These are phyloP conservation scores for Bombardia bombarda DNA, from an alignment of 495 filamentous ascomycete genomes.

Conservation along the genomic window DNA sequence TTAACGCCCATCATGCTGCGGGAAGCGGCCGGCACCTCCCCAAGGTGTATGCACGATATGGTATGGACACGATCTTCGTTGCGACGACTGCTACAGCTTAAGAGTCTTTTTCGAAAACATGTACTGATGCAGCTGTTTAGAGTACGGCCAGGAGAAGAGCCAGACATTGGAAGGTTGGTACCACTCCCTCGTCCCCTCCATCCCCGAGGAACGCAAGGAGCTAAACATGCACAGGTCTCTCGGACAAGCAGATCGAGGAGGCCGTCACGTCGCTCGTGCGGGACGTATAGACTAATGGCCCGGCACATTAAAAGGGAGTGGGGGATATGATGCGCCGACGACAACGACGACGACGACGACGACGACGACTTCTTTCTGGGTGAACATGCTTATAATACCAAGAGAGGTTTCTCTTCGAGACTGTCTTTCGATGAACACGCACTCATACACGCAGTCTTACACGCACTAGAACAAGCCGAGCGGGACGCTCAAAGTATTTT, in stretches of 20 bases:
- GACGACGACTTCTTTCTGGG: too few relatives aligned
- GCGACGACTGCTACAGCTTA: too few relatives aligned
- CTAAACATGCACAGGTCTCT: constrained; percentile 53
- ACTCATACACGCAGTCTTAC: too few relatives aligned
- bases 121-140: too few relatives aligned
- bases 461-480: too few relatives aligned
- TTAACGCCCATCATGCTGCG: constrained; percentile 89
- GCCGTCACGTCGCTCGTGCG: constrained; percentile 77
- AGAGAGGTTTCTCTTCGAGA: too few relatives aligned
- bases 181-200: background rate
- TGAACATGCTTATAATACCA: background rate
- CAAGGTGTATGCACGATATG: constrained; percentile 86
- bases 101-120: too few relatives aligned
- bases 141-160: constrained; percentile 82
- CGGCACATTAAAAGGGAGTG: too few relatives aligned
- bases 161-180: constrained; percentile 65
- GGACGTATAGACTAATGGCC: too few relatives aligned
- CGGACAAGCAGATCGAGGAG: constrained; percentile 88
- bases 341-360: too few relatives aligned
- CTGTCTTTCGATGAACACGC: too few relatives aligned
- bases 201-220: background rate
- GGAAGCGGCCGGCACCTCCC: constrained; percentile 79
- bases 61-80: constrained; percentile 56
- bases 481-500: too few relatives aligned
- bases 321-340: background rate